Evolutionary conservation across 495 filamentous ascomycete species (phyloP).

Genomic region (Lindgomyces ingoldianus): DNA sequence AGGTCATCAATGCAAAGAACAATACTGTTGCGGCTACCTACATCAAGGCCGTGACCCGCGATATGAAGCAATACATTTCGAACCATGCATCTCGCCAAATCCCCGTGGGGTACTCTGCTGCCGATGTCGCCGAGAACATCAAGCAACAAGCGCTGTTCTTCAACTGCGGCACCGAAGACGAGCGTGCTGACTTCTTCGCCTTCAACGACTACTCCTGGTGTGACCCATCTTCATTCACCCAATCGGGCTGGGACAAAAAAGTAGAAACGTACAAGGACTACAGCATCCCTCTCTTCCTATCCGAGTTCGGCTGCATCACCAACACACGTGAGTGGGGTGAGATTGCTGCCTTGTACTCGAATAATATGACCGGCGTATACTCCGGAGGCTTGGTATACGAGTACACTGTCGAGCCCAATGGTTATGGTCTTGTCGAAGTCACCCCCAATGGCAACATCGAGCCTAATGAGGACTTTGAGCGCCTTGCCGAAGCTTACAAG

Average conservation of each 20-base stretch:
- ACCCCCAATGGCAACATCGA: constrained; percentile 46
- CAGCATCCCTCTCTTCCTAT: constrained; percentile 88
- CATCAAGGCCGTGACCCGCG: constrained; percentile 90
- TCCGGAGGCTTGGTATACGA: constrained; percentile 96
- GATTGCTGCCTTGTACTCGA: constrained; percentile 73
- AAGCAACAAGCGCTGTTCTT: constrained; percentile 87
- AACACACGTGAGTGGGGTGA: constrained; percentile 80
- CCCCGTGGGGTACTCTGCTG: constrained; percentile 91
- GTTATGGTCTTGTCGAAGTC: constrained; percentile 58
- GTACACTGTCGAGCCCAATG: constrained; percentile 75
- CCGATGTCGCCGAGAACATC: constrained; percentile 80
- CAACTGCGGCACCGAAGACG: constrained; percentile 75
- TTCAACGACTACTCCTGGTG: constrained; percentile 99
- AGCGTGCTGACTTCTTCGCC: constrained; percentile 90
- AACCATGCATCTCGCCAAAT: constrained; percentile 69
- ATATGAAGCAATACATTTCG: constrained; percentile 83
- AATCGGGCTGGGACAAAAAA: constrained; percentile 86
- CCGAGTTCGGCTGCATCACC: constrained; percentile 87
- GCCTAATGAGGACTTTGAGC: constrained; percentile 58
- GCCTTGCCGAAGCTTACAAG: constrained; percentile 64
- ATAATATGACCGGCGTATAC: constrained; percentile 85
- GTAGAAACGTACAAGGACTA: constrained; percentile 88
- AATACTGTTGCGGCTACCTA: constrained; percentile 77
- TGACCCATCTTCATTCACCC: constrained; percentile 71
- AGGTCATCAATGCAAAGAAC: constrained; percentile 84